Evolutionary conservation across 106 monocot species (phyloP).

Genomic region (Allium sativum): DNA sequence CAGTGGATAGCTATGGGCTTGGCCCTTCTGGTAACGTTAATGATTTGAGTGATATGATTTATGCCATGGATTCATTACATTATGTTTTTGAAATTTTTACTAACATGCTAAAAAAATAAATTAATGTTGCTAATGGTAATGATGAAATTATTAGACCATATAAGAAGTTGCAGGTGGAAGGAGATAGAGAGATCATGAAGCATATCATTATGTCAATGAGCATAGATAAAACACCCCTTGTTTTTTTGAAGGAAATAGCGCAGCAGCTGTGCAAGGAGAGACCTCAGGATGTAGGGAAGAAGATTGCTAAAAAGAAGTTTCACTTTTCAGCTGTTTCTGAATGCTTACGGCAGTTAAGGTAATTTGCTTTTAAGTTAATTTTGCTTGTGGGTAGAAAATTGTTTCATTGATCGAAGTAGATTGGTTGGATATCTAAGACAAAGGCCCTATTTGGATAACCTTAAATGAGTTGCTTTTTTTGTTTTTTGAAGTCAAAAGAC

Average conservation of each 20-base stretch:
- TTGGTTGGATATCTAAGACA: background rate
- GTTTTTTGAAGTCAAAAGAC: too few species aligned
- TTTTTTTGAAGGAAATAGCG: slow-evolving; percentile 23
- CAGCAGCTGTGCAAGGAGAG: slow-evolving; percentile 14
- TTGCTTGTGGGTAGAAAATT: background rate
- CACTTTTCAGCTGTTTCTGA: slow-evolving; percentile 10
- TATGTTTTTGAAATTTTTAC: slow-evolving; percentile 2
- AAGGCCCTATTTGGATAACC: too few species aligned
- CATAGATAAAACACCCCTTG: slow-evolving; percentile 14
- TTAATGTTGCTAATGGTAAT: background rate
- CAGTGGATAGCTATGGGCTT: background rate
- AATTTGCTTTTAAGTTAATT: slow-evolving; percentile 8
- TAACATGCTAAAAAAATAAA: slow-evolving; percentile 15
- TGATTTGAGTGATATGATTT: slow-evolving; percentile 34
- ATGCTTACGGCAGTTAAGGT: slow-evolving; percentile 15
- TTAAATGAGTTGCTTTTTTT: too few species aligned
- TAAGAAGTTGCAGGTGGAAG: slow-evolving; percentile 26
- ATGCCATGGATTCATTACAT: slow-evolving; percentile 38
- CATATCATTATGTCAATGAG: slow-evolving; percentile 18
- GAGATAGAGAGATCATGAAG: slow-evolving; percentile 24
- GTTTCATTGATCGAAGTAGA: background rate
- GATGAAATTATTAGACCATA: slow-evolving; percentile 16
- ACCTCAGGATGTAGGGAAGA: background rate
- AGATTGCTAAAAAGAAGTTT: background rate
- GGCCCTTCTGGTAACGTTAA: background rate